phyloP scores from a whole-genome alignment of 2,329 filamentous ascomycete species.

The Coleophoma cylindrospora region DNA sequence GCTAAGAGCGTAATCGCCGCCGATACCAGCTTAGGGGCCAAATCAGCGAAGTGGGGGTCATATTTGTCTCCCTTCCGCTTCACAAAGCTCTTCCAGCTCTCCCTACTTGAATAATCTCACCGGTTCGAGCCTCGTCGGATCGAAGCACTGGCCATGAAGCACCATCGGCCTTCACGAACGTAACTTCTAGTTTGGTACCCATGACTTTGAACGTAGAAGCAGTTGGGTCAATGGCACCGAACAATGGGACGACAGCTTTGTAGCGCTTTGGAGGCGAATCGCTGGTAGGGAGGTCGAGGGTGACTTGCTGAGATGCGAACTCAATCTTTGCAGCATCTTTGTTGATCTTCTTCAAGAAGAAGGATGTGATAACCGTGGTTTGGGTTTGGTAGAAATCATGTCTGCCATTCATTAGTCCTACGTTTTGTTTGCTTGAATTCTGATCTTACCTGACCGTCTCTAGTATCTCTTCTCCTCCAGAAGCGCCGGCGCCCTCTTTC shows the following conservation, averaged over 20 bases:
- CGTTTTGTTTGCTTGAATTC: neutral
- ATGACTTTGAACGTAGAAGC: constrained; percentile 61
- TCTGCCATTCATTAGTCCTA: constrained; percentile 32
- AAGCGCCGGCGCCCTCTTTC: constrained; percentile 47
- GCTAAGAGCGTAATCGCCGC: too few relatives aligned
- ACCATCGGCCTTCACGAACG: constrained; percentile 57
- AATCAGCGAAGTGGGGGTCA: too few relatives aligned
- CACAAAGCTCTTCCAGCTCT: constrained; percentile 58
- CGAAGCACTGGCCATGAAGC: constrained; percentile 64
- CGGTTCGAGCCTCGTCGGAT: constrained; percentile 59
- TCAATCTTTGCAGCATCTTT: constrained; percentile 70
- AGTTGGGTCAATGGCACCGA: constrained; percentile 65
- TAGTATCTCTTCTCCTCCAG: constrained; percentile 65
- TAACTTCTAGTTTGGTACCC: constrained; percentile 68
- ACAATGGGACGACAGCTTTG: constrained; percentile 68
- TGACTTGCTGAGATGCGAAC: constrained; percentile 59
- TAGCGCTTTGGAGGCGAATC: constrained; percentile 76
- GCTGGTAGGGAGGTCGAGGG: constrained; percentile 78
- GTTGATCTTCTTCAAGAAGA: constrained; percentile 96
- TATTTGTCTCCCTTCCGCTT: constrained; percentile 1
- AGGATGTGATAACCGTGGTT: constrained; percentile 77
- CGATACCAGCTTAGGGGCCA: too few relatives aligned
- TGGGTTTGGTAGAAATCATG: constrained; percentile 95
- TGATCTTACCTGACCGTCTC: constrained; percentile 66
- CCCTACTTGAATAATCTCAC: constrained; percentile 87